A percentile compares a stretch with the other conserved stretches of the same genome.
These are phyloP conservation scores for Parietichytrium sp. DNA, from an alignment of 108 stramenopile genomes.

Conservation along the genomic window DNA sequence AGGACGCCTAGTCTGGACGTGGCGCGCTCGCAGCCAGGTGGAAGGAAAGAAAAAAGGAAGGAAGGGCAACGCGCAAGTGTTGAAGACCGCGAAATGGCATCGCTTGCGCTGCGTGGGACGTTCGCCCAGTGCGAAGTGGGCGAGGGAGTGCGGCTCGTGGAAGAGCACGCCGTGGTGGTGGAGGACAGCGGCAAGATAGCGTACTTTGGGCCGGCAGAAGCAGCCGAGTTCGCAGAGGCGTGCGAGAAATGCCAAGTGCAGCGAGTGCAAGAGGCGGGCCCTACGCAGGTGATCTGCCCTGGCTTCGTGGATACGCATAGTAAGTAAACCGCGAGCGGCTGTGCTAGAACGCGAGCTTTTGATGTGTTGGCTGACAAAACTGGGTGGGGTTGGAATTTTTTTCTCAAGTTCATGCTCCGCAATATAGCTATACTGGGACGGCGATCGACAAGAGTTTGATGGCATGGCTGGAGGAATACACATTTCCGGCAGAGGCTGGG, in stretches of 20 bases:
- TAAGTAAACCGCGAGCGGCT: too few relatives aligned
- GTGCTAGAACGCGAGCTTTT: too few relatives aligned
- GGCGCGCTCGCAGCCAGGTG: too few relatives aligned
- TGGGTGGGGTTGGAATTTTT: too few relatives aligned
- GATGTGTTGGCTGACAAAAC: too few relatives aligned
- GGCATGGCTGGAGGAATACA: constrained; percentile 72
- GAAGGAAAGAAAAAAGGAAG: too few relatives aligned
- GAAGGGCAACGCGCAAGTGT: too few relatives aligned
- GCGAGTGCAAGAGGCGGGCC: neutral
- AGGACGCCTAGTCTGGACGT: too few relatives aligned
- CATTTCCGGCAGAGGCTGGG: constrained; percentile 66
- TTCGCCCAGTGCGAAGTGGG: constrained; percentile 16
- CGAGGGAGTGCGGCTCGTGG: neutral
- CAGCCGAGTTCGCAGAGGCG: neutral
- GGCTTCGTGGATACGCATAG: constrained; percentile 13
- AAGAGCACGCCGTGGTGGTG: neutral
- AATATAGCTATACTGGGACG: constrained; percentile 70
- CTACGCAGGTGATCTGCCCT: neutral
- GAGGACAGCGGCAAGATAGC: neutral
- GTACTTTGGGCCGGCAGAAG: neutral
- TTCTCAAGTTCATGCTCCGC: constrained; percentile 75
- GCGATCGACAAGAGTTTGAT: constrained; percentile 70
- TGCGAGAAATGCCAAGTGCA: neutral
- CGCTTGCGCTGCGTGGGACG: constrained; percentile 14
- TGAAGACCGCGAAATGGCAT: too few relatives aligned